Evolutionary conservation across 352 stramenopile species (phyloP), one percentile per base, ranked within the genome.

Genomic region (Pythium volutum): DNA sequence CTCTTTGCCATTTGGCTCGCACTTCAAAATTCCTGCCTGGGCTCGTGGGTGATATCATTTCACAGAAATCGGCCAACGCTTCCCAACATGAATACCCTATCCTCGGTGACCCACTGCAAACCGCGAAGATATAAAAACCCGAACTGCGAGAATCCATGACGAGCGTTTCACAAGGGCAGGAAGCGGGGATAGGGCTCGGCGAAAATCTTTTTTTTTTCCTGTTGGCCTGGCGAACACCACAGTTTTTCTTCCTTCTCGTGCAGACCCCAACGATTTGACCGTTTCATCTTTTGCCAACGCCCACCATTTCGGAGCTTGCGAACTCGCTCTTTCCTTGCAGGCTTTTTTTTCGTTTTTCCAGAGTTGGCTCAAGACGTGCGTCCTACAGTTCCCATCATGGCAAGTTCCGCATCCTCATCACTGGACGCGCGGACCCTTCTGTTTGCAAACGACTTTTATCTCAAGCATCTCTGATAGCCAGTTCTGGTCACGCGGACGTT

Each of bases 21-120:
- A 18, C 39, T 7, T 50, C 49, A 41, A 56, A 45, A 29, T 41
- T 56, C 29, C 9, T 31, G 49, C 14, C 8, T 56, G 29, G 49
- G 29, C 16, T 26, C 49, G 4, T 26, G 18, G 49, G n/a, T 27
- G 31, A 56, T 41, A 56, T n/a, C 36, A 45, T 56, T 56, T 45
- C 49, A 43, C 49, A 36, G n/a, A 29, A 36, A 31, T 43, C 8
- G 16, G 29, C 49, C 27, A 56, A 41, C 43, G 23, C 49, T 56
- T 56, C 49, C 49, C 49, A 56, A 20, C 18, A 41, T 12, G 18
- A 33, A 56, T 45, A 56, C 49, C 49, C 49, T 56, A 50, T 31
- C 18, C 29, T 22, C 49, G 36, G 29, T 41, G 9, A 16, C 3
- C n/a, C 29, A 41, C 4, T 45, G n/a, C 10, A 26, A 4, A 45